Evolutionary conservation across 768 basidiomycete species (phyloP), one percentile per base, ranked within the genome.

Genomic region (Tubosaeta sp.): DNA sequence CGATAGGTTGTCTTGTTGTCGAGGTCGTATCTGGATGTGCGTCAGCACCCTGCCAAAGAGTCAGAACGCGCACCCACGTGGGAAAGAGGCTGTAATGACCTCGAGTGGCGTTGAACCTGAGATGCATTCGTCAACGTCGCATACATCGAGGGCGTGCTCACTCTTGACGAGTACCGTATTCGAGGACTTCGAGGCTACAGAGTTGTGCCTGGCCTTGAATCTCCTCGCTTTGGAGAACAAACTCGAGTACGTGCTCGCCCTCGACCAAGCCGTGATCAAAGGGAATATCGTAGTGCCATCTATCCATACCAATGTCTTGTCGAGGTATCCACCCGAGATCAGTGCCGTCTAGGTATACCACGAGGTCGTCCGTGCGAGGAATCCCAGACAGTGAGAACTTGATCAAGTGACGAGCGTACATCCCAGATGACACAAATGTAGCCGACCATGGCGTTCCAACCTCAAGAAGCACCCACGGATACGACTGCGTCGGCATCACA

Each of bases 401-500:
- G 25, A 90, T 66, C 19, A 85, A 69, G 61, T 86, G 76, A 19
- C 82, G 72, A 6, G 76, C 64, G 56, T 85, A 90, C 13, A 62
- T 60, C 3, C 87, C 87, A 4, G 86, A 81, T 3, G 87, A 86
- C 12, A 61, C 64, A 62, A 90, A 90, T 22, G 66, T 70, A 30
- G 74, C 65, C n/a, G 77, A 70, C 82, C 84, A 89, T 6, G 86
- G 73, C 10, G 69, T 64, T 22, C 76, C 75, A 0, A 73, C 74
- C 55, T 87, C 84, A 25, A 90, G 78, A 49, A 88, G 63, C 7
- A 81, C 79, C 88, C 89, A 90, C 0, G 87, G 78, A 61, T 91
- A 90, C 12, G 67, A 73, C 55, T 90, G 89, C 65, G 88, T 68
- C 1, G 85, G 82, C 84, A 90, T 90, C 3, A 79, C 76, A 0